phyloP scores from a whole-genome alignment of 257 asterid species.

The Solanum boliviense region DNA sequence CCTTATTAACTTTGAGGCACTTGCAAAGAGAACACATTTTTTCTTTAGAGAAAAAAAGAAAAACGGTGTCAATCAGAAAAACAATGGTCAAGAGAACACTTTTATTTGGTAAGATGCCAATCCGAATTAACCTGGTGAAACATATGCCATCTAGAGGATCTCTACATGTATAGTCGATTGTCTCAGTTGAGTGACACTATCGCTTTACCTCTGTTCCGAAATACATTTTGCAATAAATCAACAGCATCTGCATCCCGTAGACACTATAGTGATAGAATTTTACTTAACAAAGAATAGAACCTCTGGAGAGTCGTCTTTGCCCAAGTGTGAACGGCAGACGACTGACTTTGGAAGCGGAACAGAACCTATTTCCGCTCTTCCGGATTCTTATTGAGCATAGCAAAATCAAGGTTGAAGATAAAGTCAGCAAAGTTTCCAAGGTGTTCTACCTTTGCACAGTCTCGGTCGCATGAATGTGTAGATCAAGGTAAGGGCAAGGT shows the following conservation, averaged over 20 bases:
- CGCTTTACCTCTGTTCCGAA: background rate
- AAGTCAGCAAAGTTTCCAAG: background rate
- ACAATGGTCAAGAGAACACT: background rate
- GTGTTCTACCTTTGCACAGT: background rate
- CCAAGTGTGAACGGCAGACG: background rate
- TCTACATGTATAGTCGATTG: background rate
- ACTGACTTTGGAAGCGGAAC: background rate
- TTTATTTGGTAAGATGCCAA: background rate
- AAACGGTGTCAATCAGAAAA: background rate
- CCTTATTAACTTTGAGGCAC: background rate
- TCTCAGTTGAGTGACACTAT: background rate
- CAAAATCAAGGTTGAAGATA: background rate
- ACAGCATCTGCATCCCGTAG: background rate
- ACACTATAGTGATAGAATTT: background rate
- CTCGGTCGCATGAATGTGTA: background rate
- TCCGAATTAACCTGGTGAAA: background rate
- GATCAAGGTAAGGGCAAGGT: background rate
- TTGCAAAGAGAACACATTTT: background rate
- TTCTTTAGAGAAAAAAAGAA: background rate
- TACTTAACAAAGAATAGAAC: background rate
- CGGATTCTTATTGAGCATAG: background rate
- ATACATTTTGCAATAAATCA: background rate
- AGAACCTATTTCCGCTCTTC: background rate
- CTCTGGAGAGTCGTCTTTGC: background rate
- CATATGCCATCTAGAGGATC: no score